Percentiles rank a stretch among this genome's conserved stretches.
These are phyloP conservation scores for Balamuthia mandrillaris DNA, from an alignment of 208 protist species.

Conservation along the genomic window DNA sequence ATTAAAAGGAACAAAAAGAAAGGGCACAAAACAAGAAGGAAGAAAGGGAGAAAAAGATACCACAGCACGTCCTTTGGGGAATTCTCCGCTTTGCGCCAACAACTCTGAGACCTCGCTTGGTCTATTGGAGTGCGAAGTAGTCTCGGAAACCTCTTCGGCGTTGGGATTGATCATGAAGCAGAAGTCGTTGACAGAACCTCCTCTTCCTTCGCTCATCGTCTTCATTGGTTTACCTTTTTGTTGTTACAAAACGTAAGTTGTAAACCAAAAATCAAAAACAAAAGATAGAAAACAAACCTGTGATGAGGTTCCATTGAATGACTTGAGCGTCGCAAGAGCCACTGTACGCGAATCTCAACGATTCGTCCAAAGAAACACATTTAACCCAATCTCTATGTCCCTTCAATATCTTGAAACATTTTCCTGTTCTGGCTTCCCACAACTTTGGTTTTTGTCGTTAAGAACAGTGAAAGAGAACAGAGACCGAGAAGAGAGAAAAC, in stretches of 20 bases:
- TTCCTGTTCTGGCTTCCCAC: constrained; percentile 5
- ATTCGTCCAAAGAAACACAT: not conserved
- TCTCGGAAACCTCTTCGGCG: not conserved
- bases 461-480: not conserved
- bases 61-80: too few relatives aligned
- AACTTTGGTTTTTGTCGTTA: not conserved
- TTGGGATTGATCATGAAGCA: not conserved
- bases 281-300: not conserved
- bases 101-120: too few relatives aligned
- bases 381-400: not conserved
- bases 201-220: not conserved
- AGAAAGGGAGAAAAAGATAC: too few relatives aligned
- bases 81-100: too few relatives aligned
- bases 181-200: constrained; percentile 1
- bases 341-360: not conserved
- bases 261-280: not conserved
- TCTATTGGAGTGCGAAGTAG: too few relatives aligned
- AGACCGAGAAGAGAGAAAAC: not conserved
- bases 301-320: not conserved
- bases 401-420: not conserved
- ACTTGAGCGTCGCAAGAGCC: not conserved
- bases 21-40: too few relatives aligned
- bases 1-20: too few relatives aligned
- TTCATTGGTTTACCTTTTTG: too few relatives aligned
- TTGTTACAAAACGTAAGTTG: too few relatives aligned